Conservation (phyloP, 2,329 filamentous ascomycete species). For the Fusarium siculi region DNA sequence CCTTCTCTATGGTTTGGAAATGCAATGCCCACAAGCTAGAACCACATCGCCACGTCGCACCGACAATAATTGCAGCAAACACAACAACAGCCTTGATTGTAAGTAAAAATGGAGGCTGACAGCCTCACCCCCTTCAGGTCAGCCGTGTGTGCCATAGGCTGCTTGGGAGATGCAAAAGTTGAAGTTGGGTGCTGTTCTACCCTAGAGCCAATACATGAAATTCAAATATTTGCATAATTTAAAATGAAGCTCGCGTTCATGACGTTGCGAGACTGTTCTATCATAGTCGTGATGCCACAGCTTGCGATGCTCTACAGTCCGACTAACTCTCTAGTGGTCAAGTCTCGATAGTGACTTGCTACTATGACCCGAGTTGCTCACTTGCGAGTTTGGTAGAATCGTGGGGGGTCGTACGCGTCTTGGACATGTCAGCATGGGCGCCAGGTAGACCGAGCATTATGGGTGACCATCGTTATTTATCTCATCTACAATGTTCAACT, state of each 20-base stretch:
- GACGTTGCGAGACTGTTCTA: background rate
- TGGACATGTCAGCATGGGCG: background rate
- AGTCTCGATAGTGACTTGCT: background rate
- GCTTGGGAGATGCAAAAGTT: background rate
- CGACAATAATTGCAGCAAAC: constrained; percentile 34
- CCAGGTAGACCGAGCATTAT: background rate
- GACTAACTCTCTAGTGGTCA: background rate
- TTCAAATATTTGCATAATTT: background rate
- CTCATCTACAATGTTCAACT: background rate
- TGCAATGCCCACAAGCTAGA: constrained; percentile 58
- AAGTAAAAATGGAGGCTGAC: background rate
- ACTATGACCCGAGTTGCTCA: too few species aligned
- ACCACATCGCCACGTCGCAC: constrained; percentile 53
- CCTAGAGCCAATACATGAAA: background rate
- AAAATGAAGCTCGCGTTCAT: background rate
- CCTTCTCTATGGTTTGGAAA: constrained; percentile 53
- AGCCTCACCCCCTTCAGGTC: background rate
- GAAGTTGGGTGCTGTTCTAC: background rate
- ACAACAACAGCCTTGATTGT: background rate
- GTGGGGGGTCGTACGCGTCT: background rate
- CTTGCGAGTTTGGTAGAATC: too few species aligned
- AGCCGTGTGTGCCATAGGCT: background rate
- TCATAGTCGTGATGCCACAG: background rate
- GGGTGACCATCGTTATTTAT: background rate
- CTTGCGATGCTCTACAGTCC: background rate